These are phyloP conservation scores for Suhomyces bribrorum DNA, from an alignment of 1,139 yeast genomes.

Conservation along the genomic window DNA sequence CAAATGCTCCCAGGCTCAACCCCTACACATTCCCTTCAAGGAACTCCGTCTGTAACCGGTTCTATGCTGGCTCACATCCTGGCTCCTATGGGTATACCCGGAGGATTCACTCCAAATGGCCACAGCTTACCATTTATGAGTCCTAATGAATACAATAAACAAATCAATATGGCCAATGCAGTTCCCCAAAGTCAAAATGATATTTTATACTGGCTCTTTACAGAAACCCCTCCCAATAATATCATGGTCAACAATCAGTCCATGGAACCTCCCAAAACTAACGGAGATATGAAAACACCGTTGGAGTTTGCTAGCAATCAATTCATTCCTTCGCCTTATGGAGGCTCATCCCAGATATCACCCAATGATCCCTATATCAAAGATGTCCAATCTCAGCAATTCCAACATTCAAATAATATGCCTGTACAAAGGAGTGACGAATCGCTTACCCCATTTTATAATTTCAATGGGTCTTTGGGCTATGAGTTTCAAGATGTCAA, in stretches of 20 bases:
- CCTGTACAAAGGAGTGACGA: constrained; percentile 8
- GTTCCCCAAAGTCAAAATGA: constrained; percentile 32
- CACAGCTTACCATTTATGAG: background rate
- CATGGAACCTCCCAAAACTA: background rate
- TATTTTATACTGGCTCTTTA: constrained; percentile 44
- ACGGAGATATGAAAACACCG: constrained; percentile 3
- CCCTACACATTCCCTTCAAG: no score
- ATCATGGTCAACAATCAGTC: constrained; percentile 2
- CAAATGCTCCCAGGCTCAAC: no score
- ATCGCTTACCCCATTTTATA: constrained; percentile 6
- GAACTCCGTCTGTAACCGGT: no score
- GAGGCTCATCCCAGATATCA: constrained; percentile 4
- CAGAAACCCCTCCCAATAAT: constrained; percentile 22
- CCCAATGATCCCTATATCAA: background rate
- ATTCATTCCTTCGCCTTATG: constrained; percentile 7
- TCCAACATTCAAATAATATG: background rate
- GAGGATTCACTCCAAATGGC: background rate
- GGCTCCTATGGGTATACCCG: no score
- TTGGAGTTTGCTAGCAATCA: constrained; percentile 3
- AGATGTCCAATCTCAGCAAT: background rate
- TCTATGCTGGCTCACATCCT: no score
- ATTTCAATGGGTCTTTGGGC: constrained; percentile 14
- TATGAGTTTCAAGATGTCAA: constrained; percentile 33
- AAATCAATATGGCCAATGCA: background rate
- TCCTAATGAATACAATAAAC: constrained; percentile 1